Evolutionary conservation across 257 asterid genomes (phyloP), one percentile per base, ranked within the genome.

Genomic region (Haberlea rhodopensis): DNA sequence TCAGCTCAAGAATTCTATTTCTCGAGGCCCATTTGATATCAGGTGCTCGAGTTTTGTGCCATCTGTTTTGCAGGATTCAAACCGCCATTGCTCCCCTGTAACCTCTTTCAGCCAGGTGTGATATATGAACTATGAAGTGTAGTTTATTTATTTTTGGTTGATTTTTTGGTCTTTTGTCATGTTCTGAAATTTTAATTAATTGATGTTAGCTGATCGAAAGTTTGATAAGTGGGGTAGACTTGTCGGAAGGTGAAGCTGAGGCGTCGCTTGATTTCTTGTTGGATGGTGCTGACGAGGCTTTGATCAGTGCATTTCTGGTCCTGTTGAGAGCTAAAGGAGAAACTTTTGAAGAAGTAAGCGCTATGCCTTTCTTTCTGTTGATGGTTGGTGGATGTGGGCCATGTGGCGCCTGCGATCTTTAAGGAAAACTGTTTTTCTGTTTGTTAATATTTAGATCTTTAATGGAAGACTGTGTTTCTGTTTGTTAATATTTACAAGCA

Each of bases 251-350:
- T 52, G 91, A 92, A 80, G 97, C 97, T 3, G 97, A 89, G 82
- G 79, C 76, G 13, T 87, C 91, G 60, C 96, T 92, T 25, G 91
- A 89, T 71, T 87, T 84, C 77, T 80, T 92, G 79, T 74, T 92
- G 86, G 86, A 79, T 70, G 91, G 87, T 59, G 97, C 94, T 53
- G 95, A 89, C 59, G 99, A 92, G 77, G 94, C 94, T 34, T 68
- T 87, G 84, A 87, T 89, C 61, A 87, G 99, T 67, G 99, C 97
- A 0, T 92, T 92, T 79, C 87, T 92, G 81, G 97, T 92, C 81
- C 87, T 92, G 6, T 63, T 92, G 87, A 85, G 99, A 79, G 90
- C 99, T 27, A 92, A 92, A 73, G 99, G 99, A 43, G 99, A 92
- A 82, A 92, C 96, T 46, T 85, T 71, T 78, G 95, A 87, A 76